These are phyloP conservation scores for Curvularia sp. DNA, from an alignment of 2,329 filamentous ascomycete genomes.

Conservation along the genomic window DNA sequence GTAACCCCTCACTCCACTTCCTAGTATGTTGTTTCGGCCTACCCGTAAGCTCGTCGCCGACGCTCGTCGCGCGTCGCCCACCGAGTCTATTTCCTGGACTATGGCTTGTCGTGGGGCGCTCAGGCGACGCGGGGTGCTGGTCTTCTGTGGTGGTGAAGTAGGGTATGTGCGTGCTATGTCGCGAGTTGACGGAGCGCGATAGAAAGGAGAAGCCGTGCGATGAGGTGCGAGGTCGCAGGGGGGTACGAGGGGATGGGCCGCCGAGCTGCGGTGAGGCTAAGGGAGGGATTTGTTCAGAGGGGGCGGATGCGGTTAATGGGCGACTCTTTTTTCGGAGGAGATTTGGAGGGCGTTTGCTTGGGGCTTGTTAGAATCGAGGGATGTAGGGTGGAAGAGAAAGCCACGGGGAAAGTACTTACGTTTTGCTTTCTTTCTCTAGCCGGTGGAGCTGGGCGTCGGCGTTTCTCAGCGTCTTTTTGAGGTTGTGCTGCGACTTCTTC, in stretches of 20 bases:
- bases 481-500: slow-evolving; percentile 37
- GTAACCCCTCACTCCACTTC: slow-evolving; percentile 34
- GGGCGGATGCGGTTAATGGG: slow-evolving; percentile 10
- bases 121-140: slow-evolving; percentile 2
- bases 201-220: slow-evolving; percentile 6
- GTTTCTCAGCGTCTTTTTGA: slow-evolving; percentile 44
- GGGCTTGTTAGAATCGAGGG: slow-evolving; percentile 1
- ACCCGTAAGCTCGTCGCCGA: slow-evolving; percentile 3
- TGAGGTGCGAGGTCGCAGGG: slow-evolving; percentile 11
- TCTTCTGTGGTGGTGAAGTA: not conserved
- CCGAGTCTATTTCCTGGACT: slow-evolving; percentile 7
- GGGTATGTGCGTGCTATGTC: slow-evolving; percentile 9
- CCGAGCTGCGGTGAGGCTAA: slow-evolving; percentile 7
- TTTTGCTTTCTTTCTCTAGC: slow-evolving; percentile 35
- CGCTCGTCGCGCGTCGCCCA: slow-evolving; percentile 20
- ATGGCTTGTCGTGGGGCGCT: slow-evolving; percentile 27
- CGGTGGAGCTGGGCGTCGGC: slow-evolving; percentile 44
- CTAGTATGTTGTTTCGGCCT: slow-evolving; percentile 21
- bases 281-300: not conserved
- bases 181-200: slow-evolving; percentile 1
- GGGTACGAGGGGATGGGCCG: slow-evolving; percentile 8
- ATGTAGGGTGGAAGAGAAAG: no score
- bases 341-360: slow-evolving; percentile 20
- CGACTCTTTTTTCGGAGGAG: slow-evolving; percentile 23
- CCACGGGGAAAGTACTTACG: slow-evolving; percentile 20